Evolutionary conservation across 805 yeast genomes (phyloP), one percentile per base, ranked within the genome.

Genomic region (Cyberlindnera nakhonratchasimensis): DNA sequence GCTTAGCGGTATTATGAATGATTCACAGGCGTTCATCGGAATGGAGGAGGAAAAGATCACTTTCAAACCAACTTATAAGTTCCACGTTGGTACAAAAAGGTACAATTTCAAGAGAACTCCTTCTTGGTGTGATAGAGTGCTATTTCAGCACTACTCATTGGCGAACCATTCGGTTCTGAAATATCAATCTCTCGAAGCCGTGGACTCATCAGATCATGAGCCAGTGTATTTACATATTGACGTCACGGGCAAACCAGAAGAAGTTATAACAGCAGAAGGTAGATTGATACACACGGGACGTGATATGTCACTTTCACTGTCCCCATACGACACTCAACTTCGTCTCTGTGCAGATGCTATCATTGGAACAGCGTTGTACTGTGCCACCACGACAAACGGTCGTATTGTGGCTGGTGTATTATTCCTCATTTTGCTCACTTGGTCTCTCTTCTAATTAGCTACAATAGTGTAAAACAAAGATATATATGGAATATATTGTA

Each of bases 111-210:
- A 79, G 50, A 69, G 96, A 42, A 65, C 67, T 1, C 95, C 96
- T 0, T 82, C 95, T 6, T 90, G 96, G 95, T 89, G 96, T 62
- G 98, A 90, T 59, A 65, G 98, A 40, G 75, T 90, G 6, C 59
- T 90, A 34, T 86, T 67, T 54, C 74, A 75, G 42, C 57, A 68
- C 2, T 76, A 80, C 44, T 51, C 47, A 14, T 42, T 47, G 13
- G 45, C 47, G 11, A 32, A 37, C 2, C 40, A 68, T 62, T 26
- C 44, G 5, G 45, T 77, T 1, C 50, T 62, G 12, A 55, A 58
- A 4, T 88, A 88, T 61, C 53, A 63, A 22, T 69, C 85, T 6
- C 51, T 85, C 1, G 58, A 66, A 2, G 58, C 66, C 0, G 61
- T 82, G 29, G 61, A 64, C 5, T 65, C 70, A 19, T 85, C 96